Conservation (phyloP, 805 yeast genomes). For the Kuraishia cidri region DNA sequence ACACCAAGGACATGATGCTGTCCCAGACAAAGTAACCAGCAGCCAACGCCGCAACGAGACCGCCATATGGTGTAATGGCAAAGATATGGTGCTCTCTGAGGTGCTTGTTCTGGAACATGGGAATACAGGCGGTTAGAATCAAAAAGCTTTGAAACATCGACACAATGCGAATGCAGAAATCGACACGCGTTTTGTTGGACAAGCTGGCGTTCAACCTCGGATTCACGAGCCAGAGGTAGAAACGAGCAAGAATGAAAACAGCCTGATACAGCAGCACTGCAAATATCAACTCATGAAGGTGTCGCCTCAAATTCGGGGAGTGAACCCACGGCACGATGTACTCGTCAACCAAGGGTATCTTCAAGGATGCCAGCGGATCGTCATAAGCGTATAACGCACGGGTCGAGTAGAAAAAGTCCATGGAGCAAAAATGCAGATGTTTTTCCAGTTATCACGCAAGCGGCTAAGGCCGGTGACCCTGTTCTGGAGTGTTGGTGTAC, state of each 20-base stretch:
- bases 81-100: constrained; percentile 19
- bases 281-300: constrained; percentile 21
- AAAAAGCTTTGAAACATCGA: constrained; percentile 22
- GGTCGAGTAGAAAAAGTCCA: constrained; percentile 6
- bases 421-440: too few species aligned
- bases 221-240: constrained; percentile 12
- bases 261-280: constrained; percentile 18
- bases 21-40: constrained; percentile 27
- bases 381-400: constrained; percentile 10
- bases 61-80: constrained; percentile 22
- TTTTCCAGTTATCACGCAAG: too few species aligned
- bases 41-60: constrained; percentile 19
- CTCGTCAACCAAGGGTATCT: constrained; percentile 10
- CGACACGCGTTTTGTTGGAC: constrained; percentile 12
- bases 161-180: constrained; percentile 21
- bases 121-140: constrained; percentile 19
- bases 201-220: constrained; percentile 12
- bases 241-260: constrained; percentile 12
- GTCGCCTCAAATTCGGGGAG: constrained; percentile 14
- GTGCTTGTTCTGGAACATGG: constrained; percentile 16
- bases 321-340: constrained; percentile 12
- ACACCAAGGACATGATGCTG: constrained; percentile 16
- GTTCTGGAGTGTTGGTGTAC: too few species aligned
- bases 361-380: constrained; percentile 11
- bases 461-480: too few species aligned